phyloP scores from a whole-genome alignment of 2,329 filamentous ascomycete species.

The Fonsecaea pugnacius region DNA sequence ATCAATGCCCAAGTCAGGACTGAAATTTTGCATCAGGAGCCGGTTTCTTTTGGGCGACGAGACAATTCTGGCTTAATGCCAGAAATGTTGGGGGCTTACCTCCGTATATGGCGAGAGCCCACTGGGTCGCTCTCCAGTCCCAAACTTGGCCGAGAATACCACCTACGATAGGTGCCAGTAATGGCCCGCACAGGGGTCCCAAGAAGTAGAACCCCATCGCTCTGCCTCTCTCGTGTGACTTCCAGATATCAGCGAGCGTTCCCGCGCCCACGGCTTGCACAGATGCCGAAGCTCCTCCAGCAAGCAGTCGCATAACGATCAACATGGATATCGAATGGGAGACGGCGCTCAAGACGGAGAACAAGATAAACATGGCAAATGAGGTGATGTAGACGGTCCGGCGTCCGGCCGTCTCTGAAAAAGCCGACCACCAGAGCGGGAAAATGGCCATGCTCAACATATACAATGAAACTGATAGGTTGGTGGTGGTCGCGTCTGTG shows the following conservation, averaged over 20 bases:
- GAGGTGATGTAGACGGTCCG: slow-evolving; percentile 78
- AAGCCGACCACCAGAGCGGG: slow-evolving; percentile 84
- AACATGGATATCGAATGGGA: slow-evolving; percentile 75
- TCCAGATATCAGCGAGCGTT: slow-evolving; percentile 82
- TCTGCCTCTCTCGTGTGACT: slow-evolving; percentile 69
- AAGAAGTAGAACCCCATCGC: slow-evolving; percentile 88
- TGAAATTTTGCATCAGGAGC: slow-evolving; percentile 21
- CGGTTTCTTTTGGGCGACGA: neutral
- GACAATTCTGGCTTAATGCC: neutral
- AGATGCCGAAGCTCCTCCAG: slow-evolving; percentile 76
- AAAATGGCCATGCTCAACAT: slow-evolving; percentile 85
- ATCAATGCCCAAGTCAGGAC: slow-evolving; percentile 47
- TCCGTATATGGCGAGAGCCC: slow-evolving; percentile 75
- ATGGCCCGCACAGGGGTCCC: slow-evolving; percentile 73
- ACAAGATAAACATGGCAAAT: slow-evolving; percentile 73
- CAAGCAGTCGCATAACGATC: slow-evolving; percentile 73
- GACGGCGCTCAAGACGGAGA: slow-evolving; percentile 70
- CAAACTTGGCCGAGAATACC: slow-evolving; percentile 70
- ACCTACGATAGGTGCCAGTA: slow-evolving; percentile 76
- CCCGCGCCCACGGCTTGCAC: slow-evolving; percentile 84
- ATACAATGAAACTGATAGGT: slow-evolving; percentile 76
- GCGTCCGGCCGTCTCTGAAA: slow-evolving; percentile 72
- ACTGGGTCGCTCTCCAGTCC: slow-evolving; percentile 77
- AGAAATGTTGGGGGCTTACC: slow-evolving; percentile 31
- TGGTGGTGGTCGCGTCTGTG: slow-evolving; percentile 68